Evolutionary conservation across 768 basidiomycete genomes (phyloP).

Genomic region (Kwoniella bestiolae): DNA sequence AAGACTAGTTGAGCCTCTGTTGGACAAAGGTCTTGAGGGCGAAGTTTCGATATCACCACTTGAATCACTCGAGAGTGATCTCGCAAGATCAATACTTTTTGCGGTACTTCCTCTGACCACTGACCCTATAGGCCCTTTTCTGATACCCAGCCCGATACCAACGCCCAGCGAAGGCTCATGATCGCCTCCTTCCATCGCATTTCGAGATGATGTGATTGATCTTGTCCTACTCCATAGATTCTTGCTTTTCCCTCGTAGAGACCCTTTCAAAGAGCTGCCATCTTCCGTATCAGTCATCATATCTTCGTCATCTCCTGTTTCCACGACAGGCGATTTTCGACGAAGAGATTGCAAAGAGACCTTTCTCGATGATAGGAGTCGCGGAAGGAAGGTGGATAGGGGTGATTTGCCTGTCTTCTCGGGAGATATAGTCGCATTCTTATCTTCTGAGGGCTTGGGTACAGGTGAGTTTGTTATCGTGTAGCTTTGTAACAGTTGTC

Average conservation of each 20-base stretch:
- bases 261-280: neutral
- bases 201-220: neutral
- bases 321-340: neutral
- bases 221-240: slow-evolving; percentile 9
- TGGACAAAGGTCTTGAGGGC: slow-evolving; percentile 27
- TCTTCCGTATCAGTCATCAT: slow-evolving; percentile 34
- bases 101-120: neutral
- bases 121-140: neutral
- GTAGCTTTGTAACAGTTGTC: neutral
- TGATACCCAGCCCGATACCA: slow-evolving; percentile 22
- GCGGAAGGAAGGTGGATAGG: slow-evolving; percentile 34
- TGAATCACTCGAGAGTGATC: slow-evolving; percentile 34
- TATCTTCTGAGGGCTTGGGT: neutral
- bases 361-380: slow-evolving; percentile 38
- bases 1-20: slow-evolving; percentile 11
- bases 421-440: neutral
- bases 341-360: slow-evolving; percentile 6
- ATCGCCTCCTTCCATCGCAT: slow-evolving; percentile 22
- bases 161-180: slow-evolving; percentile 7
- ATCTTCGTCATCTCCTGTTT: slow-evolving; percentile 18
- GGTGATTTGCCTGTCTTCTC: slow-evolving; percentile 19
- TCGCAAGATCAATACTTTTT: slow-evolving; percentile 13
- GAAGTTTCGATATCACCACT: slow-evolving; percentile 31
- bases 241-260: slow-evolving; percentile 4
- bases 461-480: neutral